Base-by-base conservation (phyloP, 116 monocot species). In the Dioscorea cayenensis region DNA sequence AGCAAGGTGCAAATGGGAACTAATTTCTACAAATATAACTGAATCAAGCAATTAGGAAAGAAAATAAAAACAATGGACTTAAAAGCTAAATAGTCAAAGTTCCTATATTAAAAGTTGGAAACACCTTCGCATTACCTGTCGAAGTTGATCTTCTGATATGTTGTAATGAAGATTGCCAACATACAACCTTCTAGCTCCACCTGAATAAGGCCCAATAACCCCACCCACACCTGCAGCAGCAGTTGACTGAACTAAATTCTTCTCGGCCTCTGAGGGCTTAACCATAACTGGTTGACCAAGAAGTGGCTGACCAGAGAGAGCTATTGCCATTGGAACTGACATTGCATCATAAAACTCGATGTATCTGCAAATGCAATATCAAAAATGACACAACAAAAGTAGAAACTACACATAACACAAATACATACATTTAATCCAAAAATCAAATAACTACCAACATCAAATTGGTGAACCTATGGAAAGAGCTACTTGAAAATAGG, bases 311-410 rank as follows among this genome's bases (percentile, higher is more conserved):
- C 97, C 97, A 72, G 86, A 88, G 13, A 97, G 83, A 71, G 97
- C 94, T 51, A 97, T 97, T 76, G 97, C 97, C 93, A 97, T 93
- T 32, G 97, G 97, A 55, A 97, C 94, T 4, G 97, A 93, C 97
- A 97, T 88, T 20, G 79, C 94, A 79, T 97, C 92, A 74, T 93
- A 93, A 66, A 97, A 97, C 63, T 97, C 97, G 68, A 97, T 89
- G 71, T 93, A 90, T 82, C 97, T 97, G 84, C 66, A 87, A 51
- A 71, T 49, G 36, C 27, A 52, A 71, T 66, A 60, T 28, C 10
- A 6, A 49, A 51, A 50, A 12, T 23, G 25, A 22, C 6, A 14
- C 6, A 68, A 0, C 5, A 20, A 68, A 3, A 1, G 18, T 52
- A 50, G 68, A 7, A 20, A 21, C 17, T 5, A 21, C 37, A 66